Percentiles rank a stretch among this genome's conserved stretches.
These are phyloP conservation scores for Schizophyllum commune DNA, from an alignment of 1,284 basidiomycete genomes.

Conservation along the genomic window DNA sequence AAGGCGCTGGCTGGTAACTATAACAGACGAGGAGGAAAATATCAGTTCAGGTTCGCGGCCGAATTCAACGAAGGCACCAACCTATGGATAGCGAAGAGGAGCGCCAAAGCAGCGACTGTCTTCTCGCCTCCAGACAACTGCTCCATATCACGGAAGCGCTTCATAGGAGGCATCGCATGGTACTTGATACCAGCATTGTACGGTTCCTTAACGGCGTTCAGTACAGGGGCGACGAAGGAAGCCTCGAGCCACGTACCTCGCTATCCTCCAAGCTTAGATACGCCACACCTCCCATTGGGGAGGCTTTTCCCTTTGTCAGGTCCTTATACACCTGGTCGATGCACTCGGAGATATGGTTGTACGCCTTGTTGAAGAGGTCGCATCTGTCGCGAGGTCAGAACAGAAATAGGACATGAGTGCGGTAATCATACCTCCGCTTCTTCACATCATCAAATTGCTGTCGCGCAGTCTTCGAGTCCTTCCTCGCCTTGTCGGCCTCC, in stretches of 20 bases:
- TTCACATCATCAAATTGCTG: slow-evolving; percentile 90
- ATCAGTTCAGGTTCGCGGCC: slow-evolving; percentile 6
- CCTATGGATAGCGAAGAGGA: slow-evolving; percentile 97
- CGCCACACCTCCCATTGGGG: slow-evolving; percentile 93
- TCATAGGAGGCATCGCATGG: slow-evolving; percentile 99
- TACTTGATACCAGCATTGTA: slow-evolving; percentile 96
- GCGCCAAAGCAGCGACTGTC: slow-evolving; percentile 92
- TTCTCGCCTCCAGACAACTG: slow-evolving; percentile 98
- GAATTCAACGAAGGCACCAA: slow-evolving; percentile 16
- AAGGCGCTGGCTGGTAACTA: slow-evolving; percentile 95
- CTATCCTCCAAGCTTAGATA: slow-evolving; percentile 94
- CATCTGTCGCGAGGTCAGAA: slow-evolving; percentile 23
- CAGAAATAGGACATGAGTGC: too few species aligned
- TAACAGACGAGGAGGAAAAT: slow-evolving; percentile 1
- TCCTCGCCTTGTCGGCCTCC: slow-evolving; percentile 72
- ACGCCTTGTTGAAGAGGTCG: slow-evolving; percentile 94
- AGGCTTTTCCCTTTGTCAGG: slow-evolving; percentile 88
- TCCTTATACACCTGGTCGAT: slow-evolving; percentile 99
- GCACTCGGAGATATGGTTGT: slow-evolving; percentile 88
- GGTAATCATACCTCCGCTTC: too few species aligned
- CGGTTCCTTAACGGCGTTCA: slow-evolving; percentile 65
- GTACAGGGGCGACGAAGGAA: slow-evolving; percentile 2
- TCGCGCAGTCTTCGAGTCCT: slow-evolving; percentile 81
- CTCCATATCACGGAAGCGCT: slow-evolving; percentile 98
- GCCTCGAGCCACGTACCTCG: slow-evolving; percentile 49